phyloP scores from a whole-genome alignment of 805 yeast species.

The Helenozyma rhizophorensis region DNA sequence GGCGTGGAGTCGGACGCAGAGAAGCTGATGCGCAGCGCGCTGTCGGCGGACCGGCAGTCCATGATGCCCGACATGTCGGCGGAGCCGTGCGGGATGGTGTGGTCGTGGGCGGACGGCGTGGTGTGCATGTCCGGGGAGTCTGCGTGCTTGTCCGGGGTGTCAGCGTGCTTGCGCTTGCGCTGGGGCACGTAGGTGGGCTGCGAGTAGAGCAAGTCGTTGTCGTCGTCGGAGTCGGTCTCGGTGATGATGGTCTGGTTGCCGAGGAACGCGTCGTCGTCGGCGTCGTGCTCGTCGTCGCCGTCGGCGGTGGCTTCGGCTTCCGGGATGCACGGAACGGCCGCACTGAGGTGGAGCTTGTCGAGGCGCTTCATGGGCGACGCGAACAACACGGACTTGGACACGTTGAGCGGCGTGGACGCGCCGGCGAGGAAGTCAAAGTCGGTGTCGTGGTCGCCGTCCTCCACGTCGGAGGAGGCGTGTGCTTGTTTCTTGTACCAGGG shows the following conservation, averaged over 20 bases:
- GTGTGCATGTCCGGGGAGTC: too few relatives aligned
- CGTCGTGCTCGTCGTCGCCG: conserved; percentile 6
- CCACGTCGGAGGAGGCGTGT: conserved; percentile 4
- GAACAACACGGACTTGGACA: conserved; percentile 14
- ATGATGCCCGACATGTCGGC: conserved; percentile 16
- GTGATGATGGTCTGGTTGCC: conserved; percentile 28
- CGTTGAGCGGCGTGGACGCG: conserved; percentile 22
- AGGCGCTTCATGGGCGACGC: conserved; percentile 35
- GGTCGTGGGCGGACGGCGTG: too few relatives aligned
- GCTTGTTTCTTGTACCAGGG: conserved; percentile 9
- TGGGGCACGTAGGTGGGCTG: conserved; percentile 25
- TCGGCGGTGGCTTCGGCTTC: conserved; percentile 4
- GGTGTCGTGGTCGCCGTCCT: conserved; percentile 2
- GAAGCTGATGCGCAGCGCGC: conserved; percentile 22
- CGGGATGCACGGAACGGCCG: neutral
- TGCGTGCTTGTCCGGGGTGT: too few relatives aligned
- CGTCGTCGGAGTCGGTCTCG: conserved; percentile 13
- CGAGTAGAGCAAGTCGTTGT: neutral
- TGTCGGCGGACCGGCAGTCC: too few relatives aligned
- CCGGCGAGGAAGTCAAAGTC: conserved; percentile 16
- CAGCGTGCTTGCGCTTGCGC: conserved; percentile 11
- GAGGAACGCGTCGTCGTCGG: conserved; percentile 10
- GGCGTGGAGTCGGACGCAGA: conserved; percentile 41
- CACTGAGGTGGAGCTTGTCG: conserved; percentile 25
- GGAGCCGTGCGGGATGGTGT: conserved; percentile 10